phyloP scores from a whole-genome alignment of 2,329 filamentous ascomycete species.

The Nigrospora sphaerica region DNA sequence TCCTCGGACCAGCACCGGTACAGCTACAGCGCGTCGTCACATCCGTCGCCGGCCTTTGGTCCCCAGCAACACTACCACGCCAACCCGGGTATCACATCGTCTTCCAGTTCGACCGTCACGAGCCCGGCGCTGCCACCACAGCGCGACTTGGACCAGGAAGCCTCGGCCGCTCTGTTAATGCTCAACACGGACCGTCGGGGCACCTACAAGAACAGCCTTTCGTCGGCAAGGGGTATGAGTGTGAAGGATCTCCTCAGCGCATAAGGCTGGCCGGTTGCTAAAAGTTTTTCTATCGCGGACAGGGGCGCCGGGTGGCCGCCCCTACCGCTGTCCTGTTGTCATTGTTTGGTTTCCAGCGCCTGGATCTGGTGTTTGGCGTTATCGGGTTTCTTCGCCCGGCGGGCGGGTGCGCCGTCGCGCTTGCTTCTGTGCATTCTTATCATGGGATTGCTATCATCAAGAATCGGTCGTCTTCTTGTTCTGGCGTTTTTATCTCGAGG shows the following conservation, averaged over 20 bases:
- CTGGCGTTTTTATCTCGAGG: no score
- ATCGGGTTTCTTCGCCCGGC: no score
- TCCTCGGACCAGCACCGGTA: constrained; percentile 37
- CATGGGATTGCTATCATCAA: no score
- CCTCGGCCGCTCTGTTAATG: constrained; percentile 82
- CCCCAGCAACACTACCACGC: constrained; percentile 34
- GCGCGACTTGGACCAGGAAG: constrained; percentile 63
- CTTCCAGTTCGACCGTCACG: constrained; percentile 46
- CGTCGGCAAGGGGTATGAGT: constrained; percentile 41
- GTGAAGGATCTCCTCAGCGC: constrained; percentile 47
- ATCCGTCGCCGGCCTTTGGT: constrained; percentile 38
- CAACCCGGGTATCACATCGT: constrained; percentile 22
- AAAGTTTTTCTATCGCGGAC: no score
- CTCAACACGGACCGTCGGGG: constrained; percentile 70
- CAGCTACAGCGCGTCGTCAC: constrained; percentile 28
- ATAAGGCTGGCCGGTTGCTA: constrained; percentile 15
- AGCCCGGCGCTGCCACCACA: constrained; percentile 51
- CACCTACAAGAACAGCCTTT: constrained; percentile 14
- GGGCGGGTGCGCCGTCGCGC: no score
- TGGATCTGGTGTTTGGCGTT: no score
- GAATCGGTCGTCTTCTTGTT: no score
- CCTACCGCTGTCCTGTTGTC: no score
- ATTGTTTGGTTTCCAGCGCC: no score
- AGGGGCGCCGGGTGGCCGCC: no score
- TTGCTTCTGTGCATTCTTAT: no score